phyloP scores from a whole-genome alignment of 768 basidiomycete species.

The Suillus clintonianus region DNA sequence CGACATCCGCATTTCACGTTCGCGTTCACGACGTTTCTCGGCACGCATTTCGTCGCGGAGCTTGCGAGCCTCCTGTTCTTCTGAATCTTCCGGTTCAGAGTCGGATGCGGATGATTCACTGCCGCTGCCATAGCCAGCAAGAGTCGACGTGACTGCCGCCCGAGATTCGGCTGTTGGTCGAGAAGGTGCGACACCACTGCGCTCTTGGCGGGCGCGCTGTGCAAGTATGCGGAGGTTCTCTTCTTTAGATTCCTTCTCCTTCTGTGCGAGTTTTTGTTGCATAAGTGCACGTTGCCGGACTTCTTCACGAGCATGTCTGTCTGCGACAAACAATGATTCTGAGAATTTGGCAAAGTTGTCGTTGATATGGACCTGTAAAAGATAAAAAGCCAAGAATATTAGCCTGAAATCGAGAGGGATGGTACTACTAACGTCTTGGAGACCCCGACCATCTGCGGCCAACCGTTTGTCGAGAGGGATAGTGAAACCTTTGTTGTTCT shows the following conservation, averaged over 20 bases:
- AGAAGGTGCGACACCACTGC: slow-evolving; percentile 69
- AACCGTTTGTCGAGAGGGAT: slow-evolving; percentile 97
- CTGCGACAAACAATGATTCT: slow-evolving; percentile 92
- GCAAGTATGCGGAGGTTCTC: slow-evolving; percentile 93
- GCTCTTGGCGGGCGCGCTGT: slow-evolving; percentile 94
- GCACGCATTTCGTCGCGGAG: slow-evolving; percentile 88
- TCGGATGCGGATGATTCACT: slow-evolving; percentile 50
- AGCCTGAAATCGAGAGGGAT: background rate
- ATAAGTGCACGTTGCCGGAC: slow-evolving; percentile 94
- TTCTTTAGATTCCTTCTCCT: slow-evolving; percentile 94
- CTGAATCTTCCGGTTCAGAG: slow-evolving; percentile 62
- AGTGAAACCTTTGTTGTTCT: slow-evolving; percentile 99
- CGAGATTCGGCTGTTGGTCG: slow-evolving; percentile 69
- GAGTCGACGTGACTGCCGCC: slow-evolving; percentile 70
- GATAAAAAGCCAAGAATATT: background rate
- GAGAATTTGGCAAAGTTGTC: slow-evolving; percentile 99
- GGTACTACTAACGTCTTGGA: slow-evolving; percentile 81
- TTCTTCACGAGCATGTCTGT: slow-evolving; percentile 97
- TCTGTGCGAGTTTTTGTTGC: slow-evolving; percentile 98
- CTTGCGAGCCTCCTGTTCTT: slow-evolving; percentile 83
- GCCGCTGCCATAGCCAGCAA: slow-evolving; percentile 88
- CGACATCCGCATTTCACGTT: slow-evolving; percentile 97
- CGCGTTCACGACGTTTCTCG: slow-evolving; percentile 92
- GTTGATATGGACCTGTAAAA: slow-evolving; percentile 87
- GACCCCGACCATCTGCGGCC: slow-evolving; percentile 96